Conservation (phyloP, 495 filamentous ascomycete species). For the Niebla homalea region DNA sequence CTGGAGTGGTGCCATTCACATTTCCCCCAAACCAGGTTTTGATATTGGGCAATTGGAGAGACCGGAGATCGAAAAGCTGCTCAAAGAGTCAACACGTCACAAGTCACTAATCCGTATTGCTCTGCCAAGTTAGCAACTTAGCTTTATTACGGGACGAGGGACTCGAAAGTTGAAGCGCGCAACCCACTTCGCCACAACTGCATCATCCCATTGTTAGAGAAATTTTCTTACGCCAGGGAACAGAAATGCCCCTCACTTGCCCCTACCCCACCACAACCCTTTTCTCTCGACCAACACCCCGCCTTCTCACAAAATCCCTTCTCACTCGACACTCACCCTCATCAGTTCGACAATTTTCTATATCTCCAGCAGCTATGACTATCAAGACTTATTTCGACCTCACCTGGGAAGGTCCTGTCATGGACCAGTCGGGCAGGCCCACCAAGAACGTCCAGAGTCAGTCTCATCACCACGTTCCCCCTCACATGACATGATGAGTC, state of each 20-base stretch:
- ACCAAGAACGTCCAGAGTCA: slow-evolving; percentile 49
- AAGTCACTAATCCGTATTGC: too few relatives aligned
- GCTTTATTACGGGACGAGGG: too few relatives aligned
- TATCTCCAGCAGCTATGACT: slow-evolving; percentile 51
- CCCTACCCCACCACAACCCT: slow-evolving; percentile 1
- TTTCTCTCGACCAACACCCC: slow-evolving; percentile 1
- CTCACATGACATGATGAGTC: slow-evolving; percentile 9
- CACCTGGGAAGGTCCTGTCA: slow-evolving; percentile 51
- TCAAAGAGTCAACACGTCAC: too few relatives aligned
- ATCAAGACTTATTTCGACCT: slow-evolving; percentile 56
- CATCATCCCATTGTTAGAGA: too few relatives aligned
- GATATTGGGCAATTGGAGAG: too few relatives aligned
- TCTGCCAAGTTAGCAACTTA: too few relatives aligned
- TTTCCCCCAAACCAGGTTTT: too few relatives aligned
- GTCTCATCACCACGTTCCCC: slow-evolving; percentile 18
- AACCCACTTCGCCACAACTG: not conserved
- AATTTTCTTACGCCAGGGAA: too few relatives aligned
- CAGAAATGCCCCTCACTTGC: slow-evolving; percentile 1
- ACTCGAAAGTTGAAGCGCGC: too few relatives aligned
- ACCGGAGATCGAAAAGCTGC: too few relatives aligned
- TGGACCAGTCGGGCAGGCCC: slow-evolving; percentile 40
- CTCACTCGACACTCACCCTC: not conserved
- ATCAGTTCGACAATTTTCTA: slow-evolving; percentile 44
- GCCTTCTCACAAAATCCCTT: not conserved
- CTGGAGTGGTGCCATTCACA: too few relatives aligned